Evolutionary conservation across 2,329 filamentous ascomycete species (phyloP).

Genomic region (Trichoderma sp.): DNA sequence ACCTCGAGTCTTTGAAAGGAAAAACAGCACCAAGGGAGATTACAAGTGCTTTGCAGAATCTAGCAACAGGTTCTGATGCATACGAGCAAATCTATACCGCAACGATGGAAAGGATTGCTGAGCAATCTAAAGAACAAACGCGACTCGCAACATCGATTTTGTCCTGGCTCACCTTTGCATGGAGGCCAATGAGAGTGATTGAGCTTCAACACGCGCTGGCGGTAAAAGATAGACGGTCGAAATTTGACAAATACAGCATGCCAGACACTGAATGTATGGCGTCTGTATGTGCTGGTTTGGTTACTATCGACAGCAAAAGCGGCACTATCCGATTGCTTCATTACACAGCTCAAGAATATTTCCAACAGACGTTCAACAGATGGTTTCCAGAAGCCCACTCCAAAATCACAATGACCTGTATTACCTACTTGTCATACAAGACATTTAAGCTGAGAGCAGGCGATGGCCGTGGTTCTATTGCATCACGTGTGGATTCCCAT

Average conservation of each 20-base stretch:
- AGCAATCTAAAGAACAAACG: no score
- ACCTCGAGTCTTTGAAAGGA: no score
- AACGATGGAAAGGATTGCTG: no score
- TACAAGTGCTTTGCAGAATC: no score
- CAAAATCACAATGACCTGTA: rapidly evolving
- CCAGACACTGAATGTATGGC: rapidly evolving
- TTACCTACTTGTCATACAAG: not conserved
- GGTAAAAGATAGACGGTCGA: no score
- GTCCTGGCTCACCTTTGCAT: no score
- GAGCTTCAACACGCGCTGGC: not conserved
- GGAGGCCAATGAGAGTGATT: no score
- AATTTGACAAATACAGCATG: not conserved
- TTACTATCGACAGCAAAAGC: not conserved
- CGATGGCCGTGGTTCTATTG: no score
- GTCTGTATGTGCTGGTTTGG: not conserved
- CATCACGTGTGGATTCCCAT: rapidly evolving
- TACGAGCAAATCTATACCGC: no score
- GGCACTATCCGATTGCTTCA: not conserved
- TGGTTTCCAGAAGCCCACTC: rapidly evolving
- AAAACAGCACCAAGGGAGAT: no score
- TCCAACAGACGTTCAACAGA: rapidly evolving
- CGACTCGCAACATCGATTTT: no score
- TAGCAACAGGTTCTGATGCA: no score
- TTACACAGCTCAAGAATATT: not conserved
- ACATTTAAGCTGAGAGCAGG: not conserved